A percentile compares a stretch with the other conserved stretches of the same genome.
These are phyloP conservation scores for Serendipita sp. DNA, from an alignment of 768 basidiomycete species.

Conservation along the genomic window DNA sequence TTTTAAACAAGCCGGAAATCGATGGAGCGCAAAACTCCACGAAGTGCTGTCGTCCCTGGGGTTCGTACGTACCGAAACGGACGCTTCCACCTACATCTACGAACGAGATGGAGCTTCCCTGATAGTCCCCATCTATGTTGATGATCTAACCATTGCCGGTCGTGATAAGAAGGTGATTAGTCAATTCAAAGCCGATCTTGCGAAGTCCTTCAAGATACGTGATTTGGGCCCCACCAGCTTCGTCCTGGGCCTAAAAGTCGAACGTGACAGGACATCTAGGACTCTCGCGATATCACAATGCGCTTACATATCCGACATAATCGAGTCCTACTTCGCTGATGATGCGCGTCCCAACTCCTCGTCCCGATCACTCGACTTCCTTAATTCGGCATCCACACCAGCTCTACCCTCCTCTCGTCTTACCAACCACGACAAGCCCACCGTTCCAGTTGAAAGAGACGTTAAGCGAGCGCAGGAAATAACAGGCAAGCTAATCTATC, in stretches of 20 bases:
- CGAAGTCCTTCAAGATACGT: constrained; percentile 11
- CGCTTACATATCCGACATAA: background rate
- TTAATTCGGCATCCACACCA: background rate
- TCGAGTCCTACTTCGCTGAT: background rate
- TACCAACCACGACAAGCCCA: background rate
- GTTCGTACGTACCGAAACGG: constrained; percentile 12
- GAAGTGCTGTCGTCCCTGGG: constrained; percentile 6
- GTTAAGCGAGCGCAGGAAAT: background rate
- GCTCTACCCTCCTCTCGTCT: background rate
- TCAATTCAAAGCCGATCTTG: constrained; percentile 8
- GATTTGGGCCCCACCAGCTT: constrained; percentile 11
- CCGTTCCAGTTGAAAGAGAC: background rate
- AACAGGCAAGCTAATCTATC: background rate
- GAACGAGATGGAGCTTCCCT: constrained; percentile 14
- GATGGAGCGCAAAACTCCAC: constrained; percentile 14
- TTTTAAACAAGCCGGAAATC: constrained; percentile 13
- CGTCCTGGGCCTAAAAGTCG: constrained; percentile 14
- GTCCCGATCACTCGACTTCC: background rate
- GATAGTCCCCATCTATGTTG: too few species aligned
- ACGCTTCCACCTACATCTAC: constrained; percentile 19
- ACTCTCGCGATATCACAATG: background rate
- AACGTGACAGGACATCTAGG: constrained; percentile 12
- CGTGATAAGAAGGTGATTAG: background rate
- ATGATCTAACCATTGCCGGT: constrained; percentile 5
- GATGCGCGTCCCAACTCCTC: too few species aligned